phyloP scores from a whole-genome alignment of 345 rosid genomes.

The Anastatica hierochuntica region DNA sequence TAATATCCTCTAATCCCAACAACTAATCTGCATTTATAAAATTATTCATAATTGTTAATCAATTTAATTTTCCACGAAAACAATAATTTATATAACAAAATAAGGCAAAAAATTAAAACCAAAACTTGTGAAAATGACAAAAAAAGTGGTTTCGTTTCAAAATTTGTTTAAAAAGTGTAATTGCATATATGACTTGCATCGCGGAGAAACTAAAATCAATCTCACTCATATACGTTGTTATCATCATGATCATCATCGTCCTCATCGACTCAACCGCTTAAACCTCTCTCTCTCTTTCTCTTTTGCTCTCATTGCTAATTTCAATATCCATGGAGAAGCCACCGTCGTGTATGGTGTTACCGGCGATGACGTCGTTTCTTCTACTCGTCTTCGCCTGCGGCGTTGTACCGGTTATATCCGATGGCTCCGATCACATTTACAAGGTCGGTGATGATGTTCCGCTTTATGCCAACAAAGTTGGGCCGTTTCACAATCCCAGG shows the following conservation, averaged over 20 bases:
- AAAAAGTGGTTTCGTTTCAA: too few relatives aligned
- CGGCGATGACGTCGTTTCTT: background rate
- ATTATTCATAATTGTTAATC: background rate
- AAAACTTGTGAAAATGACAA: too few relatives aligned
- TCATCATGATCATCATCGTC: background rate
- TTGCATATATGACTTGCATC: background rate
- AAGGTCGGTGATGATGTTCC: constrained; percentile 44
- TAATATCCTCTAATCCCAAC: background rate
- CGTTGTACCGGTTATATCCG: constrained; percentile 25
- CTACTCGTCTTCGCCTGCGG: constrained; percentile 2
- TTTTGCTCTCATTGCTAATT: background rate
- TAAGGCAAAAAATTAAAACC: too few relatives aligned
- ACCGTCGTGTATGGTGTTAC: background rate
- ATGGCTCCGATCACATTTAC: constrained; percentile 48
- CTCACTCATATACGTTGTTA: background rate
- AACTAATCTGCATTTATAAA: background rate
- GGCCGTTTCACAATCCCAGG: constrained; percentile 68
- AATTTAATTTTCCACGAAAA: too few relatives aligned
- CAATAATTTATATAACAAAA: too few relatives aligned
- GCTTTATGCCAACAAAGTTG: constrained; percentile 57
- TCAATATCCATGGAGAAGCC: constrained; percentile 8
- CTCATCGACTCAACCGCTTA: constrained; percentile 2
- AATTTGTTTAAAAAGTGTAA: background rate
- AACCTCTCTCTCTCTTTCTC: constrained; percentile 2
- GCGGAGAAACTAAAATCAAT: constrained; percentile 1